phyloP scores from a whole-genome alignment of 257 asterid genomes.

The Lithospermum erythrorhizon region DNA sequence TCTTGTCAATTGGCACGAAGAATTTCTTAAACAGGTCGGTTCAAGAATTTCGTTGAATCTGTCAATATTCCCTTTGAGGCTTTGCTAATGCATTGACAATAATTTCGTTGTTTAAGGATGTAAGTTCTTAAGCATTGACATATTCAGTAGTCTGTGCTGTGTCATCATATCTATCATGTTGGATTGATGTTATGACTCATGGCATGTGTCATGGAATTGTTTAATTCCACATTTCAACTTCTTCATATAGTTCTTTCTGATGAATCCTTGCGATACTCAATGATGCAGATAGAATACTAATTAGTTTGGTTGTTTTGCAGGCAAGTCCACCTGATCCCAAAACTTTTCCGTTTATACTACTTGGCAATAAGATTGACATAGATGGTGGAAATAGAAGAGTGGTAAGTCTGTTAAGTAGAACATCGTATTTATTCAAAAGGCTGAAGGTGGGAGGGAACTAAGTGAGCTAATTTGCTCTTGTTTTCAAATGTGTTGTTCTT shows the following conservation, averaged over 20 bases:
- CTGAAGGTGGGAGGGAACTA: background rate
- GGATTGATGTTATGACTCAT: background rate
- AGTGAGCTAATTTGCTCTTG: background rate
- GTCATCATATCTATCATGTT: background rate
- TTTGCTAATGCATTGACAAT: too few species aligned
- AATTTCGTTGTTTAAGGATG: too few species aligned
- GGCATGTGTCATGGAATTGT: background rate
- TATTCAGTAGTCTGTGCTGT: too few species aligned
- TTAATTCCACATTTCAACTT: background rate
- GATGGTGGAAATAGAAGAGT: conserved; percentile 99
- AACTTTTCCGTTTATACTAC: conserved; percentile 83
- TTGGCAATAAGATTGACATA: conserved; percentile 93
- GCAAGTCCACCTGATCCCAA: conserved; percentile 85
- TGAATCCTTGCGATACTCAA: background rate
- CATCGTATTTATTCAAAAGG: background rate
- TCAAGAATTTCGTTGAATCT: background rate
- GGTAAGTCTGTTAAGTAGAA: conserved; percentile 34
- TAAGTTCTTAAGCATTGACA: too few species aligned
- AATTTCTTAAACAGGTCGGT: background rate
- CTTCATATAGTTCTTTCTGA: background rate
- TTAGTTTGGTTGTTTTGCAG: conserved; percentile 38
- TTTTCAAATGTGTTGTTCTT: background rate
- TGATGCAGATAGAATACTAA: background rate
- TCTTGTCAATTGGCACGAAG: background rate
- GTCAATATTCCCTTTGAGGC: background rate